phyloP scores from a whole-genome alignment of 306 rosid genomes.

The Cicer arietinum region DNA sequence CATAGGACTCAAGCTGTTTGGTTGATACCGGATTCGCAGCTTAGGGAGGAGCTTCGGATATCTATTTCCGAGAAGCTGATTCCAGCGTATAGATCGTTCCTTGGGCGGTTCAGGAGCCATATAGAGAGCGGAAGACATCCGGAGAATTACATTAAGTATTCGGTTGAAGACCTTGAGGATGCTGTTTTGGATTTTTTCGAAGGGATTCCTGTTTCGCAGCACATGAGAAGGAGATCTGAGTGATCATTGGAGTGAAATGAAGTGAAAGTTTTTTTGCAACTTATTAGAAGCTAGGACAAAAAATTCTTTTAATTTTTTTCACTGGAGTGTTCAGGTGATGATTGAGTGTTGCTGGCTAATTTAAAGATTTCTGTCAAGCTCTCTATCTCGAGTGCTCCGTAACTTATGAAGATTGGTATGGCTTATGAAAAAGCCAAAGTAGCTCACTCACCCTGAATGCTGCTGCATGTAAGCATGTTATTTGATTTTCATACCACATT shows the following conservation, averaged over 20 bases:
- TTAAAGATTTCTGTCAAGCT: constrained; percentile 53
- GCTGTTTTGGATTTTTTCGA: constrained; percentile 94
- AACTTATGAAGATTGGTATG: constrained; percentile 51
- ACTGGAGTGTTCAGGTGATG: constrained; percentile 63
- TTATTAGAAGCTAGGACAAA: constrained; percentile 76
- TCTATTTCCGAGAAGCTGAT: constrained; percentile 86
- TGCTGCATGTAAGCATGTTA: constrained; percentile 89
- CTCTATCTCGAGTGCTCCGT: constrained; percentile 34
- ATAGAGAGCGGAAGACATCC: constrained; percentile 98
- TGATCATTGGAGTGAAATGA: constrained; percentile 41
- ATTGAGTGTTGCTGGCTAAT: constrained; percentile 52
- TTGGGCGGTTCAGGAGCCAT: constrained; percentile 84
- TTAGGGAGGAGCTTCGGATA: constrained; percentile 93
- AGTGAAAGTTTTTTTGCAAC: constrained; percentile 55
- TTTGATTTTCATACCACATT: constrained; percentile 64
- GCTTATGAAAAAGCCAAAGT: constrained; percentile 49
- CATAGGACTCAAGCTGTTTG: constrained; percentile 88
- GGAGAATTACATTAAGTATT: constrained; percentile 92
- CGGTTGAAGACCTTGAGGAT: constrained; percentile 86
- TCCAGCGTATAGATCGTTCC: constrained; percentile 93
- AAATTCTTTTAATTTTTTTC: constrained; percentile 87
- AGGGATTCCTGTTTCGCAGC: constrained; percentile 75
- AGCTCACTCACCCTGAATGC: constrained; percentile 65
- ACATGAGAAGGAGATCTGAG: constrained; percentile 83
- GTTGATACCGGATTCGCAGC: constrained; percentile 95